Percentiles rank a stretch among this genome's conserved stretches.
Conservation (phyloP, 345 rosid genomes). For the Luvunga scandens region DNA sequence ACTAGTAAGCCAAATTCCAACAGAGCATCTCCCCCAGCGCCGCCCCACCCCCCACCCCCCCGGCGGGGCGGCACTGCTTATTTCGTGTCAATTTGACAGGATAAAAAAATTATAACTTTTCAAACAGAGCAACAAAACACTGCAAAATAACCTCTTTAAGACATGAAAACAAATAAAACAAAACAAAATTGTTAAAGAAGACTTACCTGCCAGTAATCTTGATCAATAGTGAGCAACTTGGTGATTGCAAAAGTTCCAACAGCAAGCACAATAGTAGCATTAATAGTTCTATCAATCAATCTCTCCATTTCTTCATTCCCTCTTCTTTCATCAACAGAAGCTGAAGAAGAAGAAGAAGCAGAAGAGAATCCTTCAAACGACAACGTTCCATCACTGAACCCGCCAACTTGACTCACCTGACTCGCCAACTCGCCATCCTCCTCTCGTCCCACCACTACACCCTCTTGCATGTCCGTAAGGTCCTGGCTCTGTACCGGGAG, state of each 20-base stretch:
- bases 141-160: neutral
- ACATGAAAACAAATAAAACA: neutral
- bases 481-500: conserved; percentile 65
- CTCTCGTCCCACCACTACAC: conserved; percentile 47
- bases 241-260: conserved; percentile 80
- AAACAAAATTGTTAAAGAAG: neutral
- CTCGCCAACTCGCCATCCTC: conserved; percentile 47
- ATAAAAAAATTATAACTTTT: neutral
- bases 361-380: conserved; percentile 81
- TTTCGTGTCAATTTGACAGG: neutral
- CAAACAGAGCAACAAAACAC: neutral
- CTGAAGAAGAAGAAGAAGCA: conserved; percentile 36
- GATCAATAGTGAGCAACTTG: conserved; percentile 88
- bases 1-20: neutral
- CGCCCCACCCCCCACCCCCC: too few species aligned
- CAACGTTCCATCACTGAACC: conserved; percentile 52
- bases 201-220: conserved; percentile 89
- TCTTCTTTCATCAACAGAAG: conserved; percentile 25
- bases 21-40: neutral
- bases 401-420: conserved; percentile 64
- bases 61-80: too few species aligned
- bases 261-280: conserved; percentile 76
- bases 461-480: conserved; percentile 54
- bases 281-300: conserved; percentile 63
- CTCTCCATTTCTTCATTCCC: conserved; percentile 47